Evolutionary conservation across 2,329 filamentous ascomycete species (phyloP).

Genomic region (Penicillium sp.): DNA sequence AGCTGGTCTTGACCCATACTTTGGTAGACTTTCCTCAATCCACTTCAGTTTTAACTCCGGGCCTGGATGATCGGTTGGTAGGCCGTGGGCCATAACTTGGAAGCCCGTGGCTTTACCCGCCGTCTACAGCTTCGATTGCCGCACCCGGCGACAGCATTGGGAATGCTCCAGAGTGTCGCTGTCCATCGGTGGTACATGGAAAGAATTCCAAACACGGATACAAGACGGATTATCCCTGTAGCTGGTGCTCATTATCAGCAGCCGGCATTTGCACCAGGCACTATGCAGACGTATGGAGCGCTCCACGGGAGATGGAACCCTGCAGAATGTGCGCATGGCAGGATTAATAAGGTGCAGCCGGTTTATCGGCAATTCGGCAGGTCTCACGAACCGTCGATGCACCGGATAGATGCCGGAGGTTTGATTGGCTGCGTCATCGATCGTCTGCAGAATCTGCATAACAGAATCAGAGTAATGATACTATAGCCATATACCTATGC

Average conservation of each 20-base stretch:
- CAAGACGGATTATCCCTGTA: too few relatives aligned
- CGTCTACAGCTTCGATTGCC: background rate
- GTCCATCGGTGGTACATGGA: background rate
- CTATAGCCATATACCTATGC: too few relatives aligned
- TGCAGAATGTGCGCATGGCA: background rate
- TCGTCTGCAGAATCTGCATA: too few relatives aligned
- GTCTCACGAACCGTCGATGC: too few relatives aligned
- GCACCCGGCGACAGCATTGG: too few relatives aligned
- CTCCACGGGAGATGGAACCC: background rate
- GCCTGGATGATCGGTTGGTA: background rate
- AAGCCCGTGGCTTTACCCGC: background rate
- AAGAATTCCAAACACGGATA: too few relatives aligned
- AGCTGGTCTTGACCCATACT: background rate
- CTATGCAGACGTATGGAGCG: too few relatives aligned
- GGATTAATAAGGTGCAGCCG: background rate
- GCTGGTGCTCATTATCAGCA: too few relatives aligned
- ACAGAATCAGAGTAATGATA: too few relatives aligned
- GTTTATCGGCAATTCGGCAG: too few relatives aligned
- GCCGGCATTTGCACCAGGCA: background rate
- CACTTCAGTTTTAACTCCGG: background rate
- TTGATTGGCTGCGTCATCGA: too few relatives aligned
- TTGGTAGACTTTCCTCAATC: background rate
- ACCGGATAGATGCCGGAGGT: too few relatives aligned
- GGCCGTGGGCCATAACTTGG: background rate
- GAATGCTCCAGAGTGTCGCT: background rate